A percentile compares a stretch with the other conserved stretches of the same genome.
phyloP scores from a whole-genome alignment of 805 yeast genomes.

The Phaffomyces thermotolerans region DNA sequence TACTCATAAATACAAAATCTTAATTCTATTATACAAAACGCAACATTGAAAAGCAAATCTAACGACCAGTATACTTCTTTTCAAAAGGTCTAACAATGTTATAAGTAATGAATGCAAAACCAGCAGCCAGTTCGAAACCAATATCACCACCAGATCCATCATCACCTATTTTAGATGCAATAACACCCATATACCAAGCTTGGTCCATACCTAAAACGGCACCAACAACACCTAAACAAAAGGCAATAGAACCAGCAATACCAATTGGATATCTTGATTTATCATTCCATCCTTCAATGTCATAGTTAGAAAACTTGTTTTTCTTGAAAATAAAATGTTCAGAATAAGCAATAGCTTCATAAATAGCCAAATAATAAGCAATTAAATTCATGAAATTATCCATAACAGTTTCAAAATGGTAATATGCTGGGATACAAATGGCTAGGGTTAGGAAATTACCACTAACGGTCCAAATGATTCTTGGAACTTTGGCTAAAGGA shows the following conservation, averaged over 20 bases:
- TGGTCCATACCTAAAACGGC: slow-evolving; percentile 84
- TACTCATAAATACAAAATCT: too few species aligned
- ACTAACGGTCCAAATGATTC: slow-evolving; percentile 71
- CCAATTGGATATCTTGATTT: slow-evolving; percentile 63
- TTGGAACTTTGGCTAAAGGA: slow-evolving; percentile 65
- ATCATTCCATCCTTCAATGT: slow-evolving; percentile 55
- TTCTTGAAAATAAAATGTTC: slow-evolving; percentile 79
- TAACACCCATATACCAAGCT: slow-evolving; percentile 72
- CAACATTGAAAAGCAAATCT: slow-evolving; percentile 2
- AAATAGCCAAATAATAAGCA: slow-evolving; percentile 86
- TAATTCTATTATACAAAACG: background rate
- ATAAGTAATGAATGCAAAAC: slow-evolving; percentile 59
- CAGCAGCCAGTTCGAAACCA: slow-evolving; percentile 74
- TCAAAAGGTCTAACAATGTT: slow-evolving; percentile 60
- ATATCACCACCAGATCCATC: slow-evolving; percentile 62
- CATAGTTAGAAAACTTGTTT: slow-evolving; percentile 56
- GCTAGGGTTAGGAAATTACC: slow-evolving; percentile 78
- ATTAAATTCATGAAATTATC: slow-evolving; percentile 84
- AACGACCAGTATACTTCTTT: slow-evolving; percentile 52
- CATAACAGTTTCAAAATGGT: slow-evolving; percentile 66
- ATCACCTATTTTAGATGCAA: slow-evolving; percentile 52
- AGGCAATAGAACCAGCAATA: slow-evolving; percentile 66
- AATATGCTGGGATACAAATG: slow-evolving; percentile 83
- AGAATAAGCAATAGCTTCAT: slow-evolving; percentile 64
- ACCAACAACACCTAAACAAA: slow-evolving; percentile 81